Conservation (phyloP, 768 basidiomycete species). For the Suillus weaverae region DNA sequence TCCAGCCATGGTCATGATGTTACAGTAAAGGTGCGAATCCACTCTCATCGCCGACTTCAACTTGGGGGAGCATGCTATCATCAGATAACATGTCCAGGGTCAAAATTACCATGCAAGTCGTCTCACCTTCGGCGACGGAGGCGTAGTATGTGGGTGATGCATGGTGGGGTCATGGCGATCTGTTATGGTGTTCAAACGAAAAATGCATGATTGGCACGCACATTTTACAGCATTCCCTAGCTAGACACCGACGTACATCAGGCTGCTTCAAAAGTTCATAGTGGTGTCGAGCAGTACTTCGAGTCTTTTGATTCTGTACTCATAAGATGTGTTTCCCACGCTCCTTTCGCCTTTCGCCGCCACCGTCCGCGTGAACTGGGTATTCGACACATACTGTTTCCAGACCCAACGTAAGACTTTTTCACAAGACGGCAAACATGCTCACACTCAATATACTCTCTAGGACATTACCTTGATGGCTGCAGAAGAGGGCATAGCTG, state of each 20-base stretch:
- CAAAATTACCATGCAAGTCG: background rate
- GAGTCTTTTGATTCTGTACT: background rate
- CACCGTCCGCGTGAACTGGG: background rate
- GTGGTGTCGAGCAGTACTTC: background rate
- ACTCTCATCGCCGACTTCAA: background rate
- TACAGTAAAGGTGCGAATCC: background rate
- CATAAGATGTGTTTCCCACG: background rate
- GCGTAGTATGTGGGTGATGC: background rate
- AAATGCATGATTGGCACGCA: background rate
- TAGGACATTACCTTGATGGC: background rate
- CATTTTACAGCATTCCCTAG: background rate
- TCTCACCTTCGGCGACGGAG: background rate
- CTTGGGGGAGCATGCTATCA: background rate
- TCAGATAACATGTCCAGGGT: background rate
- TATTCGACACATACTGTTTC: background rate
- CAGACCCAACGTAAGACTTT: background rate
- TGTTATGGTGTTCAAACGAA: background rate
- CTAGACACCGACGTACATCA: background rate
- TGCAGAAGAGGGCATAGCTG: background rate
- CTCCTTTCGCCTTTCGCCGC: background rate
- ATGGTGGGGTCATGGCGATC: background rate
- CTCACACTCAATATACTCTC: background rate
- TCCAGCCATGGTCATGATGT: background rate
- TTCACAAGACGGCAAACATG: background rate
- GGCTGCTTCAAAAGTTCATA: background rate